These are phyloP conservation scores for Sclerotinia trifoliorum DNA, from an alignment of 2,329 filamentous ascomycete genomes.

Conservation along the genomic window DNA sequence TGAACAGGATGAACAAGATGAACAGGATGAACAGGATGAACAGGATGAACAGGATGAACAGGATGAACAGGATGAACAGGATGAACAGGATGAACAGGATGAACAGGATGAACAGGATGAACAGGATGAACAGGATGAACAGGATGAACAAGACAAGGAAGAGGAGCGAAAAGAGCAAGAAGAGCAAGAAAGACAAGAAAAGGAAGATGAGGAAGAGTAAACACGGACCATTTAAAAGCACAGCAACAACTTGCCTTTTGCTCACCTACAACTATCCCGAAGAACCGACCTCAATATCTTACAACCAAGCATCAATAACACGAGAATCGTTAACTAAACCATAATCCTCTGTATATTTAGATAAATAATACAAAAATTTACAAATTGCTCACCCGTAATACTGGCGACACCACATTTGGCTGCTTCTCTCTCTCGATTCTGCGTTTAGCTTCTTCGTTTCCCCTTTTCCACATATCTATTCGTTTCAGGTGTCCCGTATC, in stretches of 20 bases:
- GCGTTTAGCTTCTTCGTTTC: slow-evolving; percentile 46
- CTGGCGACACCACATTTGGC: neutral
- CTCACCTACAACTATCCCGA: neutral
- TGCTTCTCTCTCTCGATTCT: slow-evolving; percentile 25
- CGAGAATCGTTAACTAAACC: neutral
- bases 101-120: neutral
- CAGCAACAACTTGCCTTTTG: neutral
- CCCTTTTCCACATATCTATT: slow-evolving; percentile 56
- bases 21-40: neutral
- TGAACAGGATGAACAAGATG: neutral
- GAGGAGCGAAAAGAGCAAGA: neutral
- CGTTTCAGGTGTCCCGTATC: slow-evolving; percentile 54
- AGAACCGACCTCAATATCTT: neutral
- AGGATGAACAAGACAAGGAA: neutral
- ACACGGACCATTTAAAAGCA: neutral
- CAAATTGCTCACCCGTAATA: neutral
- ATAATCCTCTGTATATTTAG: neutral
- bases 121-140: neutral
- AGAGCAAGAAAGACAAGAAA: too few species aligned
- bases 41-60: neutral
- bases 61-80: neutral
- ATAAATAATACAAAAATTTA: neutral
- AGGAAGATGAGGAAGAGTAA: neutral
- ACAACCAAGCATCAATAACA: neutral
- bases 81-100: neutral